phyloP scores from a whole-genome alignment of 306 rosid genomes.

The Vicia faba region DNA sequence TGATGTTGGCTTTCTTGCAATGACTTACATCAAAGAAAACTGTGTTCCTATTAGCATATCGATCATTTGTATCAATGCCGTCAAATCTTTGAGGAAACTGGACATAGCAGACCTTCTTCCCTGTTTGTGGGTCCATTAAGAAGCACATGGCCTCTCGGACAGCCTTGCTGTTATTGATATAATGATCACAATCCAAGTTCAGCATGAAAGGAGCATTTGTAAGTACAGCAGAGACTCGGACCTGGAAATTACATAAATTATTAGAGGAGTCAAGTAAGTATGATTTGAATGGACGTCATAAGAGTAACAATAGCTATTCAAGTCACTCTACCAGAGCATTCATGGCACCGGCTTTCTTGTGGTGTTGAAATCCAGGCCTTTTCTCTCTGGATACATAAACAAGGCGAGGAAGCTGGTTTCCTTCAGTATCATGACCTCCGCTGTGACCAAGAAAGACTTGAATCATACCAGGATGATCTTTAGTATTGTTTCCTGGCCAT shows the following conservation, averaged over 20 bases:
- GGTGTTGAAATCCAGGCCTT: slow-evolving; percentile 91
- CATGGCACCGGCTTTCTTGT: slow-evolving; percentile 99
- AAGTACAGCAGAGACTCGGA: slow-evolving; percentile 57
- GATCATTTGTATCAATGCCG: slow-evolving; percentile 50
- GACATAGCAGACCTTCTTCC: slow-evolving; percentile 55
- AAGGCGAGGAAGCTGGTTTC: slow-evolving; percentile 91
- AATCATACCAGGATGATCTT: slow-evolving; percentile 97
- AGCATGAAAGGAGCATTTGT: slow-evolving; percentile 59
- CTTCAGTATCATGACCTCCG: slow-evolving; percentile 88
- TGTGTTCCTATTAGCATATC: slow-evolving; percentile 55
- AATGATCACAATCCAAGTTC: slow-evolving; percentile 59
- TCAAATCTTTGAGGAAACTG: slow-evolving; percentile 56
- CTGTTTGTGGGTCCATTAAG: slow-evolving; percentile 56
- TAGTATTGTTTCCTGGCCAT: slow-evolving; percentile 96
- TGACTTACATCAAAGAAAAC: slow-evolving; percentile 59
- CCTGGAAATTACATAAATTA: slow-evolving; percentile 28
- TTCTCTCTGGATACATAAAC: slow-evolving; percentile 94
- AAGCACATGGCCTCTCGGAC: slow-evolving; percentile 58
- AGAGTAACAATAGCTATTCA: slow-evolving; percentile 28
- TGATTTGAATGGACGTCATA: slow-evolving; percentile 23
- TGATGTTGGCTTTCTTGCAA: slow-evolving; percentile 26
- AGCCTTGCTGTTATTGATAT: slow-evolving; percentile 52
- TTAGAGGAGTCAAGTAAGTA: slow-evolving; percentile 14
- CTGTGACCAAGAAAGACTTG: slow-evolving; percentile 95
- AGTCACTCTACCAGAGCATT: slow-evolving; percentile 70